phyloP scores from a whole-genome alignment of 805 yeast species.

The Grigorovia yakushimaensis region DNA sequence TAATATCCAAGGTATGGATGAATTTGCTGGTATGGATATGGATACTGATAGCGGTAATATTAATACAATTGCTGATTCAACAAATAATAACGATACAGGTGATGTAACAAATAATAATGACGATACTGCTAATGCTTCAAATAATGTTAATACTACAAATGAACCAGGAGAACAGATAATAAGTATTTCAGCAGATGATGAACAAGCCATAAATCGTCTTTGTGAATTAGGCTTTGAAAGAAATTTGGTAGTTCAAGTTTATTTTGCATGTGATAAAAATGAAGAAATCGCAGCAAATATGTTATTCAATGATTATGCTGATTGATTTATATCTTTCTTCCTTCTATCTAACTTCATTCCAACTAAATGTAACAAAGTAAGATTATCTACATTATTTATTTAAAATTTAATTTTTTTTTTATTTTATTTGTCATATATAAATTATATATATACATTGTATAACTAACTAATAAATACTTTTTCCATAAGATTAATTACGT shows the following conservation, averaged over 20 bases:
- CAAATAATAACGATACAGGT: constrained; percentile 24
- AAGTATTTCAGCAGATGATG: constrained; percentile 70
- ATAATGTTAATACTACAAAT: constrained; percentile 7
- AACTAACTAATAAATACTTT: neutral
- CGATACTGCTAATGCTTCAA: constrained; percentile 23
- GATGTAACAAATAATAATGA: constrained; percentile 31
- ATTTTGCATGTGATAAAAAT: constrained; percentile 95
- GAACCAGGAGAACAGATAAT: constrained; percentile 26
- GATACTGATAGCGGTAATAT: constrained; percentile 18
- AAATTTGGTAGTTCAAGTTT: constrained; percentile 79
- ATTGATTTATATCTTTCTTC: constrained; percentile 7
- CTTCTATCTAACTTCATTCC: no score
- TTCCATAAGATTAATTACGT: neutral
- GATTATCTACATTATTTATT: no score
- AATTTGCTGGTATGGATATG: constrained; percentile 14
- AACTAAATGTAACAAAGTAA: no score
- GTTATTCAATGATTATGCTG: constrained; percentile 54
- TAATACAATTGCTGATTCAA: constrained; percentile 14
- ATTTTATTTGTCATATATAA: neutral
- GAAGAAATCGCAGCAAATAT: constrained; percentile 95
- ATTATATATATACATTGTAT: neutral
- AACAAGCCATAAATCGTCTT: constrained; percentile 78
- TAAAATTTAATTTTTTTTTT: neutral
- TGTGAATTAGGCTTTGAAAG: constrained; percentile 92
- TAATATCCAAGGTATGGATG: constrained; percentile 38